Evolutionary conservation across 1,284 basidiomycete species (phyloP).

Genomic region (Trichosporon faecale): DNA sequence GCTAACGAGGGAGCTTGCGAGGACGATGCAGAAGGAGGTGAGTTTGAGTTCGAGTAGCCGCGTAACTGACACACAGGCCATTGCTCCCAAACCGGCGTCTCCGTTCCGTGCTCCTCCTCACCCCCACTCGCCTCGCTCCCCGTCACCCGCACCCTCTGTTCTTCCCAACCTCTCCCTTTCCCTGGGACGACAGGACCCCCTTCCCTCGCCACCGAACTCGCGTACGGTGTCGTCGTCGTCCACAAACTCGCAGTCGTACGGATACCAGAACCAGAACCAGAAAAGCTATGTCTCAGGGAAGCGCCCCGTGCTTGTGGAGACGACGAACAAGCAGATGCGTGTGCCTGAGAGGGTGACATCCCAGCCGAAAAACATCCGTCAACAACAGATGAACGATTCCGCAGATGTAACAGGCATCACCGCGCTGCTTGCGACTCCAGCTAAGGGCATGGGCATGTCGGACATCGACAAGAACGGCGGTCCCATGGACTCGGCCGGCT

Average conservation of each 20-base stretch:
- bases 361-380: neutral
- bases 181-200: constrained; percentile 41
- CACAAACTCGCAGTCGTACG: constrained; percentile 4
- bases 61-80: constrained; percentile 16
- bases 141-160: constrained; percentile 18
- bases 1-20: constrained; percentile 47
- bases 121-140: constrained; percentile 20
- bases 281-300: neutral
- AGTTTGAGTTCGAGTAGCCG: constrained; percentile 12
- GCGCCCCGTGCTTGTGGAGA: constrained; percentile 7
- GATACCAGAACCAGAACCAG: constrained; percentile 11
- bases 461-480: constrained; percentile 42
- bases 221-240: constrained; percentile 26
- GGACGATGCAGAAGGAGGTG: constrained; percentile 41
- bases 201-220: constrained; percentile 39
- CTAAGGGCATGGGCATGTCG: constrained; percentile 39
- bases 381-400: constrained; percentile 16
- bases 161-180: constrained; percentile 55
- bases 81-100: constrained; percentile 22
- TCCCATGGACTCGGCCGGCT: constrained; percentile 24
- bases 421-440: constrained; percentile 48
- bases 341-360: constrained; percentile 1
- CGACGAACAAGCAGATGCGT: constrained; percentile 1
- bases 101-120: neutral
- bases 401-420: constrained; percentile 50